Evolutionary conservation across 2,329 filamentous ascomycete species (phyloP).

Genomic region (Apiospora aurea): DNA sequence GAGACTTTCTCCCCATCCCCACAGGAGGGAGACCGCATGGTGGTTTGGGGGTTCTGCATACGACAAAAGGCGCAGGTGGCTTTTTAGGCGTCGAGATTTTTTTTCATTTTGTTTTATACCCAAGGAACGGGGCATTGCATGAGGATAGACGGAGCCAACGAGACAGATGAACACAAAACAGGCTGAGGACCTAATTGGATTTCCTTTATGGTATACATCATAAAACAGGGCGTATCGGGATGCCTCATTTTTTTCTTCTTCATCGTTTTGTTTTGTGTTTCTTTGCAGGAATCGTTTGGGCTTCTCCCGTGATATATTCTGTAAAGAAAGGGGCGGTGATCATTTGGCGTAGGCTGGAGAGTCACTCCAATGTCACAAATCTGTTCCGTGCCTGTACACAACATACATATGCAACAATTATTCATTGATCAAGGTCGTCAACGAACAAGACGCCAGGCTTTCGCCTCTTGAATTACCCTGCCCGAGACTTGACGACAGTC

Average conservation of each 20-base stretch:
- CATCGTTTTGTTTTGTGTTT: neutral
- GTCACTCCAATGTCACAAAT: too few species aligned
- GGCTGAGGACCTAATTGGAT: neutral
- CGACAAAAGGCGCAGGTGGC: constrained; percentile 6
- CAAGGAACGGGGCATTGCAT: neutral
- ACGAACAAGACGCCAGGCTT: neutral
- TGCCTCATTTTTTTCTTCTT: neutral
- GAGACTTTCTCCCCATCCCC: neutral
- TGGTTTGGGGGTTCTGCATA: neutral
- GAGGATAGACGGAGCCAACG: constrained; percentile 8
- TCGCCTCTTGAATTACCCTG: neutral
- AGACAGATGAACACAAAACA: neutral
- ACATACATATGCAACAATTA: neutral
- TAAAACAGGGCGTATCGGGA: neutral
- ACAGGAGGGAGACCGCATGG: neutral
- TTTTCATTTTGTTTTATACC: constrained; percentile 9
- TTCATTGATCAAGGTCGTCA: neutral
- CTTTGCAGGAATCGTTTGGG: neutral
- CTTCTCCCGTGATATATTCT: neutral
- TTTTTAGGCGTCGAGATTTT: neutral
- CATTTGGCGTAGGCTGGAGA: too few species aligned
- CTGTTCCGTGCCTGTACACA: neutral
- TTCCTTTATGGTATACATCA: neutral
- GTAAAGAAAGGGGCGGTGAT: neutral
- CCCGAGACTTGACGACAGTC: too few species aligned